Conservation (phyloP, 768 basidiomycete genomes). For the Gloeopeniophorella convolvens region DNA sequence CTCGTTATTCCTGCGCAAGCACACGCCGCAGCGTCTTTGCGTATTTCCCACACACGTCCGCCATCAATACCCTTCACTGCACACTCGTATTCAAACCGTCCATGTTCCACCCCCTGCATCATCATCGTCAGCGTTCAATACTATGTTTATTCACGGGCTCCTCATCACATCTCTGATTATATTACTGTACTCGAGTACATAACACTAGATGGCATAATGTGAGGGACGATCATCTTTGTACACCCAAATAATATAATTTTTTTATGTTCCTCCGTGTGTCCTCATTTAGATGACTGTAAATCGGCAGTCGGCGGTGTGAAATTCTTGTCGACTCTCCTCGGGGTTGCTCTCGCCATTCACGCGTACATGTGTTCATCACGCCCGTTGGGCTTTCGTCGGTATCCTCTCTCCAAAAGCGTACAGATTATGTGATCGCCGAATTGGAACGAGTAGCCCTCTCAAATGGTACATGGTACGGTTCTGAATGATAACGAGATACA, state of each 20-base stretch:
- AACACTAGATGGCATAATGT: conserved; percentile 16
- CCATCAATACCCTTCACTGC: background rate
- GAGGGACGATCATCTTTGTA: conserved; percentile 13
- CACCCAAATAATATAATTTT: conserved; percentile 13
- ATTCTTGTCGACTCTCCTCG: no score
- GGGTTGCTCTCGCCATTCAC: no score
- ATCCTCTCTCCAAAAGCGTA: no score
- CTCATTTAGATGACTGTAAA: no score
- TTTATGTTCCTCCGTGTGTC: no score
- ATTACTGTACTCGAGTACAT: no score
- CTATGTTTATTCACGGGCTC: conserved; percentile 18
- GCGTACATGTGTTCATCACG: no score
- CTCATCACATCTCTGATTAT: no score
- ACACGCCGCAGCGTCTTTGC: background rate
- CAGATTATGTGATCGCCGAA: background rate
- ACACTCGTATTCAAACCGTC: background rate
- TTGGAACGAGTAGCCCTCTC: background rate
- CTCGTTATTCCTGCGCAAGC: no score
- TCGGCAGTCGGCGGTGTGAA: no score
- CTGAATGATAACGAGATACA: conserved; percentile 4
- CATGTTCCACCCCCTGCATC: background rate
- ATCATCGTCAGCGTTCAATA: conserved; percentile 8
- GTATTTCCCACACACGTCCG: background rate
- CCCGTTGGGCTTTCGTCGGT: no score
- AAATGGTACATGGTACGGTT: no score